Evolutionary conservation across 2,329 filamentous ascomycete genomes (phyloP).

Genomic region (Calonectria pseudoreteaudii): DNA sequence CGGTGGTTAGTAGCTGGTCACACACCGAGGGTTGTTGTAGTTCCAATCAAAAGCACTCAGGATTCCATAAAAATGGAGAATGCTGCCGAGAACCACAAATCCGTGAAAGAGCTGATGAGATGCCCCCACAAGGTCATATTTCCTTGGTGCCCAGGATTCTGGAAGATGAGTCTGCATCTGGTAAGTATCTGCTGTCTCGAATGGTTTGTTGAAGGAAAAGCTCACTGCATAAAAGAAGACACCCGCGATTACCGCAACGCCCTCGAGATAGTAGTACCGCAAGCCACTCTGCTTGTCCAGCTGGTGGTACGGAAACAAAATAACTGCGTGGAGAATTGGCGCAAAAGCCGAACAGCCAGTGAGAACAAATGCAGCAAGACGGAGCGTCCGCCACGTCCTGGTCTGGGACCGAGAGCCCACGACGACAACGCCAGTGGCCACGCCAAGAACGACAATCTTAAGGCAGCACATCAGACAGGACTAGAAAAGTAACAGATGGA

Average conservation of each 20-base stretch:
- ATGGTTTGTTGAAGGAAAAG: slow-evolving; percentile 13
- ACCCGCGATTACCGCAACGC: slow-evolving; percentile 36
- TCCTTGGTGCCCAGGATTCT: slow-evolving; percentile 53
- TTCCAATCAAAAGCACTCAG: slow-evolving; percentile 34
- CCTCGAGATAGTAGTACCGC: slow-evolving; percentile 31
- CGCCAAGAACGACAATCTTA: slow-evolving; percentile 33
- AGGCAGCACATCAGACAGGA: slow-evolving; percentile 14
- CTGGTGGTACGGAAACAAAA: slow-evolving; percentile 36
- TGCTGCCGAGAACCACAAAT: slow-evolving; percentile 36
- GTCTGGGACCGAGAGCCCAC: slow-evolving; percentile 43
- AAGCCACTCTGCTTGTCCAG: slow-evolving; percentile 50
- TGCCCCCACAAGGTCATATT: slow-evolving; percentile 55
- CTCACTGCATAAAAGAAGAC: slow-evolving; percentile 54
- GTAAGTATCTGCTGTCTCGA: neutral
- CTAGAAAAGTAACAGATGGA: neutral
- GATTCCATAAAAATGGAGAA: slow-evolving; percentile 37
- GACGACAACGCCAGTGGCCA: slow-evolving; percentile 40
- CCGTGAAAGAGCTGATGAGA: slow-evolving; percentile 60
- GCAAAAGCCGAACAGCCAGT: slow-evolving; percentile 50
- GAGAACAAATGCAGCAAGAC: slow-evolving; percentile 49
- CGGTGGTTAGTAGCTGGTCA: too few relatives aligned
- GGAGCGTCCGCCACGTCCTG: slow-evolving; percentile 31
- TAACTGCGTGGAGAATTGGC: slow-evolving; percentile 52
- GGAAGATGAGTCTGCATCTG: slow-evolving; percentile 41
- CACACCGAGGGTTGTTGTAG: slow-evolving; percentile 13